Base-by-base conservation (phyloP, 169 alveolate species). In the Condylostoma magnum region DNA sequence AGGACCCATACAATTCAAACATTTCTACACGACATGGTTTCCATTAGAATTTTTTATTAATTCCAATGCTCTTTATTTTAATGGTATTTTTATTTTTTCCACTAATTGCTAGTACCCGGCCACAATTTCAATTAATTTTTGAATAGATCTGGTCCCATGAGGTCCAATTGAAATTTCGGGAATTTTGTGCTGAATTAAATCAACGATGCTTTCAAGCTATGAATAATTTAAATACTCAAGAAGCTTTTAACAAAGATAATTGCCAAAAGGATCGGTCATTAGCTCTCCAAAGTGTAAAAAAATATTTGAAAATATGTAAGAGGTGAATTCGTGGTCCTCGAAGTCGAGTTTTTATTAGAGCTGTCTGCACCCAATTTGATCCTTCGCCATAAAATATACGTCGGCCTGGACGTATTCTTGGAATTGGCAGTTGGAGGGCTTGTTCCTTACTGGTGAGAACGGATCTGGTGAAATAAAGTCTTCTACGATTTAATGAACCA, bases 71-170 rank as follows among this genome's bases (percentile, higher is more conserved):
- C 81, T 79, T 15, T 60, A 51, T 47, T 57, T 58, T 38, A 93
- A 55, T 3, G 89, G 69, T 0, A 50, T 52, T 6, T 79, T 52
- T 46, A 84, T 34, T 38, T 44, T 68, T 33, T 44, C 37, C 28
- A 77, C 58, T 36, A 54, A 81, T 12, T 66, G 43, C 22, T 73
- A 69, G 2, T 79, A 57, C 28, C 47, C 60, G 20, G 53, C 57
- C 78, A 94, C 83, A 56, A 88, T 90, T 77, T 95, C 98, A 44
- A 96, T 90, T 43, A 96, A 73, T 74, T 93, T 93, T 82, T 96
- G 98, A 43, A 94, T 93, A 0, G 98, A 93, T 36, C 98, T 76
- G 0, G 99, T 96, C 4, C 99, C 99, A 76, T 95, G 97, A 77
- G 88, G 91, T 65, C 95, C 93, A 44, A 94, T 79, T 25, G 98